Evolutionary conservation across 768 basidiomycete genomes (phyloP).

Genomic region (Tricholoma saponaceum): DNA sequence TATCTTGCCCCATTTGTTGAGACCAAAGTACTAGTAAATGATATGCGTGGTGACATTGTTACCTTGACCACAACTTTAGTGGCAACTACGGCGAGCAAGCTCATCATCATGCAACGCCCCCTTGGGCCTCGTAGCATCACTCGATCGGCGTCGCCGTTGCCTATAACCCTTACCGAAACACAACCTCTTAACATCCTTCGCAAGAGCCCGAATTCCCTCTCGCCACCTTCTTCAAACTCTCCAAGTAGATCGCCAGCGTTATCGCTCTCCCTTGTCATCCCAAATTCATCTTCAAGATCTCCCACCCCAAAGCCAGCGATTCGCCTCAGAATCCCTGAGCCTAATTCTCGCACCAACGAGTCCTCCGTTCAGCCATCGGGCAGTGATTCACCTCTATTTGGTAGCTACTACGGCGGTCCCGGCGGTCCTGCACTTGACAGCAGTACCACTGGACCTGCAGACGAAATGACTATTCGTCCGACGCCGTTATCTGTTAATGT

Average conservation of each 20-base stretch:
- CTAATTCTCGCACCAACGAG: slow-evolving; percentile 15
- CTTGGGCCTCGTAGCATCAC: slow-evolving; percentile 45
- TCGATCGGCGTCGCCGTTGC: slow-evolving; percentile 34
- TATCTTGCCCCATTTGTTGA: slow-evolving; percentile 21
- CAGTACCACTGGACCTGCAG: slow-evolving; percentile 23
- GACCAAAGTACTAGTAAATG: slow-evolving; percentile 19
- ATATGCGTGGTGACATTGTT: slow-evolving; percentile 20
- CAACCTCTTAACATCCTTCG: slow-evolving; percentile 24
- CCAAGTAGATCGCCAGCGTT: slow-evolving; percentile 28
- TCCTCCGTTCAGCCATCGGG: slow-evolving; percentile 6
- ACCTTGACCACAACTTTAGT: slow-evolving; percentile 24
- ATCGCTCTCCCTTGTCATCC: slow-evolving; percentile 23
- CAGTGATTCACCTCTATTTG: slow-evolving; percentile 27
- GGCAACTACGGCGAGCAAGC: slow-evolving; percentile 19
- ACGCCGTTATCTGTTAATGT: slow-evolving; percentile 13
- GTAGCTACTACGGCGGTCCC: slow-evolving; percentile 43
- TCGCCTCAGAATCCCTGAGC: slow-evolving; percentile 25
- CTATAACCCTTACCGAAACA: slow-evolving; percentile 21
- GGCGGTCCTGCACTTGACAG: slow-evolving; percentile 16
- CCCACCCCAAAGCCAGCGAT: slow-evolving; percentile 28
- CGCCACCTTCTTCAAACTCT: slow-evolving; percentile 14
- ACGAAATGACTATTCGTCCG: slow-evolving; percentile 44
- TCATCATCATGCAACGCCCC: slow-evolving; percentile 32
- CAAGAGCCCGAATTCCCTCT: slow-evolving; percentile 19
- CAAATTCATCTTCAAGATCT: slow-evolving; percentile 20